Evolutionary conservation across 768 basidiomycete genomes (phyloP).

Genomic region (Asterophora lycoperdoides): DNA sequence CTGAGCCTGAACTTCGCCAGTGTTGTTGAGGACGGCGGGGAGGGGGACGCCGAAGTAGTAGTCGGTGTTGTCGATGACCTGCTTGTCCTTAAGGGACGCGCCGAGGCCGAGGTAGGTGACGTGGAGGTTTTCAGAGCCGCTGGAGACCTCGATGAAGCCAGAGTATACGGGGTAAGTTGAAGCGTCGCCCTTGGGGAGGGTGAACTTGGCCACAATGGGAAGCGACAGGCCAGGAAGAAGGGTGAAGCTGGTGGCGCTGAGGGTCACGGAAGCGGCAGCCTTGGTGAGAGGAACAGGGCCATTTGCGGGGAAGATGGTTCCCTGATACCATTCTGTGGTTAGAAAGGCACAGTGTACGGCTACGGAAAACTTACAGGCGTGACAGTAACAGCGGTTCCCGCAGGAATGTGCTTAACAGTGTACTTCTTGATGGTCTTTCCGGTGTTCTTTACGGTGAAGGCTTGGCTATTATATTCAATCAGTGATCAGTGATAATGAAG

Average conservation of each 20-base stretch:
- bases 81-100: conserved; percentile 33
- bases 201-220: conserved; percentile 41
- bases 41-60: conserved; percentile 40
- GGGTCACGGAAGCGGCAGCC: conserved; percentile 40
- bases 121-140: conserved; percentile 32
- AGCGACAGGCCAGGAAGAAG: conserved; percentile 40
- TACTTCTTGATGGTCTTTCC: conserved; percentile 40
- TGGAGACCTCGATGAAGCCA: conserved; percentile 49
- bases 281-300: conserved; percentile 51
- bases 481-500: background rate
- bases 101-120: conserved; percentile 45
- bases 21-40: conserved; percentile 39
- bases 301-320: conserved; percentile 35
- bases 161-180: conserved; percentile 54
- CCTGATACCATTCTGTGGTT: conserved; percentile 20
- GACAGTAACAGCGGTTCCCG: conserved; percentile 49
- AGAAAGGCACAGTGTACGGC: background rate
- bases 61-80: conserved; percentile 49
- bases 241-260: conserved; percentile 42
- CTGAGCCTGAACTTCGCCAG: conserved; percentile 34
- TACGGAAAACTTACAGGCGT: conserved; percentile 28
- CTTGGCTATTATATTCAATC: conserved; percentile 31
- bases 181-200: conserved; percentile 30
- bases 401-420: conserved; percentile 50
- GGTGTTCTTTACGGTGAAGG: conserved; percentile 48